Percentiles rank a stretch among this genome's conserved stretches.
Conservation (phyloP, 192 early-diverging fungal species). For the Gryganskiella cystojenkinii region DNA sequence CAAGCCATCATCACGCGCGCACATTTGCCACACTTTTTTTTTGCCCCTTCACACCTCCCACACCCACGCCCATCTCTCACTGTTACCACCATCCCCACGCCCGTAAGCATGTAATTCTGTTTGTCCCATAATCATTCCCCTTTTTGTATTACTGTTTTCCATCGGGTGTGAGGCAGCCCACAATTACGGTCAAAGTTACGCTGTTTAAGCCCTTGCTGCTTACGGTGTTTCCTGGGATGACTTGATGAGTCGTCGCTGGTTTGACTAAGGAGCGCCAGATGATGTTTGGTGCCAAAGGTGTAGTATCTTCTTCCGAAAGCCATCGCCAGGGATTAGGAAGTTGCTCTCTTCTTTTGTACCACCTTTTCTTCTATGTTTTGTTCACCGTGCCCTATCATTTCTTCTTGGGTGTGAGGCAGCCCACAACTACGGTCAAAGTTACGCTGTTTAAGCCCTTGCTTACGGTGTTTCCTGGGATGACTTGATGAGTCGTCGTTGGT, state of each 20-base stretch:
- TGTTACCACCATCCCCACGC: no score
- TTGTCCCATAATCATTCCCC: no score
- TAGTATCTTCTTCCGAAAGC: conserved; percentile 15
- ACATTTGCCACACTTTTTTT: no score
- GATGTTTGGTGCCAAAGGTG: conserved; percentile 14
- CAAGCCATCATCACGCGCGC: no score
- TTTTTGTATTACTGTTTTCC: neutral
- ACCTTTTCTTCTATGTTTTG: neutral
- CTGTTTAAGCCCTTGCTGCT: conserved; percentile 4
- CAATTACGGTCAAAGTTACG: conserved; percentile 7
- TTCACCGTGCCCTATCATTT: neutral
- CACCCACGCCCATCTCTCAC: no score
- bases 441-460: conserved; percentile 2
- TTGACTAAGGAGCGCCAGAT: conserved; percentile 16
- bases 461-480: neutral
- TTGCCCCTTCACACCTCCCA: no score
- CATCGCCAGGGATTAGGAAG: conserved; percentile 13
- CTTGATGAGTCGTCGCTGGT: neutral
- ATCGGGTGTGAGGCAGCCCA: conserved; percentile 13
- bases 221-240: neutral
- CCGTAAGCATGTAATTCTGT: no score
- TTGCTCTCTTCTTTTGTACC: neutral
- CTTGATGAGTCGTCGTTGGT: neutral
- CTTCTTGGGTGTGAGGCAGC: conserved; percentile 10
- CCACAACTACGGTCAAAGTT: conserved; percentile 11